Base-by-base conservation (phyloP, 495 filamentous ascomycete species). In the Poronia punctata region DNA sequence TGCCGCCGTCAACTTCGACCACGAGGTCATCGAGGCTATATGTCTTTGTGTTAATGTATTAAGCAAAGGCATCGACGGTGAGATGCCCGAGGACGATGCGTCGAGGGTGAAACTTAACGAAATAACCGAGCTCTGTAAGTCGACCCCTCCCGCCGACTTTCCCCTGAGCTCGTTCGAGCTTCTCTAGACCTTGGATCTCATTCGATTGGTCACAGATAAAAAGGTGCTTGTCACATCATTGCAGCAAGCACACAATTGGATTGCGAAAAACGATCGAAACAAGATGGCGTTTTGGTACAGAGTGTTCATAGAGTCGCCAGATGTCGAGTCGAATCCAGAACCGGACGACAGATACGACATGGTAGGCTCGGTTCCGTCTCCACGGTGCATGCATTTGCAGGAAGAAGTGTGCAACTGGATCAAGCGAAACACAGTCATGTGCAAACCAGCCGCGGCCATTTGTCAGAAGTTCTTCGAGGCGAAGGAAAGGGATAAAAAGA, bases 271-370 rank as follows among this genome's bases (percentile, higher is more conserved):
- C 40, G 88, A 96, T 60, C 75, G 84, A 21, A 83, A 86, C 38
- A 95, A 96, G 65, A 83, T 94, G 69, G 72, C 85, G 3, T 82
- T 96, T 19, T 96, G 88, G 88, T 70, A 87, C 27, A 83, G 86
- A 25, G 67, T 75, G 53, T 69, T 96, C 1, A 70, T 68, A 23
- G 74, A 70, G 15, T 54, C 48, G 12, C 59, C 56, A 5, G 50
- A 54, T 12, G 54, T 54, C 9, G 45, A 76, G 62, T 56, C 48
- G 4, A 61, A 61, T n/a, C 68, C 67, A 27, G 61, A 62, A 9
- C 57, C 62, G 1, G 68, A 68, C 19, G 46, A 64, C 27, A 49
- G 52, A 5, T 53, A 55, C 11, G 55, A 59, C 17, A 46, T 48
- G 16, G 49, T 52, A 8, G 22, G 54, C 8, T 46, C 53, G 14